Base-by-base conservation (phyloP, 306 rosid species). In the Lathyrus tuberosus region DNA sequence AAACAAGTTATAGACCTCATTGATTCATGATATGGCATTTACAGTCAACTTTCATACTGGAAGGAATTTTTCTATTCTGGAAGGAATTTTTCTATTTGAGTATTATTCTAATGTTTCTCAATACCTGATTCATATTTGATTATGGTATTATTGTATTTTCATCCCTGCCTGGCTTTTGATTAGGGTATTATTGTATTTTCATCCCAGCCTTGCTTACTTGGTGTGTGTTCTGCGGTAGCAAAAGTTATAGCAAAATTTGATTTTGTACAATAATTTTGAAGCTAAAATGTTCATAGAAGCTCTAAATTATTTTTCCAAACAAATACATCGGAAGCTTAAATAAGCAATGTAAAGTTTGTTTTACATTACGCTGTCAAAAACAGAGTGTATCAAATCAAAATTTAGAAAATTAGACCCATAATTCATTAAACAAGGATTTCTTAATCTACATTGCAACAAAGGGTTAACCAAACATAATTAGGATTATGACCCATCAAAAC, bases 1-100 rank as follows among this genome's bases (percentile, higher is more conserved):
- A 46, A 18, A 38, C 54, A 69, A 67, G 63, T 38, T 67, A 58
- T 54, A 52, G 66, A 71, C 28, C 5, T 35, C 30, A 30, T 74
- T 62, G 14, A 28, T 14, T 35, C 40, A 35, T 35, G 40, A 35
- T 38, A 7, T 57, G 16, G 33, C 68, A 66, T 75, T 76, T 59
- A 52, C 43, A 64, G 38, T 33, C 57, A 64, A 40, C 59, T 74
- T 70, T 82, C 52, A 58, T 69, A 7, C 57, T 63, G 30, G 28
- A 66, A 48, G 46, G 16, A 57, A 74, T 33, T 24, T 12, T 66
- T 66, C 67, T 40, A 33, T 77, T 70, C 57, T 63, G 30, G 28
- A 66, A 48, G 46, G 16, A 57, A 74, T 33, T 24, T 12, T 66
- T 66, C 67, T 40, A 33, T 77, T 70, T 64, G 68, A 51, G 70